Evolutionary conservation across 2,329 filamentous ascomycete species (phyloP), one percentile per base, ranked within the genome.

Genomic region (Colletotrichum sp.): DNA sequence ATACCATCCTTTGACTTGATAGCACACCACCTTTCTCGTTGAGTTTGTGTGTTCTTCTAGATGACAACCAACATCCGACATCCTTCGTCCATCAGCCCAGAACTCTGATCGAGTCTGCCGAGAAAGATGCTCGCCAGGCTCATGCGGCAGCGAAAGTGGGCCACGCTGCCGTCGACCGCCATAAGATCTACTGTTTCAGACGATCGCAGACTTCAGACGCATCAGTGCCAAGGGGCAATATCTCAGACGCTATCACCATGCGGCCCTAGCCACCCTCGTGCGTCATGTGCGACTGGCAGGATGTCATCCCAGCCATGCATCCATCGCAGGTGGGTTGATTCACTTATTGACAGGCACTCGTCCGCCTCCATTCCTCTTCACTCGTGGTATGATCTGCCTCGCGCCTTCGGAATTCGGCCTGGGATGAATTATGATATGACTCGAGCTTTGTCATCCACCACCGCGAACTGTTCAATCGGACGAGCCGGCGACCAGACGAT

Each of bases 141-240:
- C 61, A 52, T 63, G 48, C 61, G 24, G 55, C 68, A 61, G 15
- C 12, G 12, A 4, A 21, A 32, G 61, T 72, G 67, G 68, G 61
- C 61, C 61, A 71, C 21, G 16, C 52, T 24, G 15, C 52, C 32
- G 38, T 36, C 34, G 67, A 36, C 52, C 57, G 60, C 63, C 57
- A 63, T 36, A n/a, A 58, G 63, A 73, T 75, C 55, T 75, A 24
- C 55, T 34, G 73, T 75, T 75, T 75, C 73, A 75, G 69, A 72
- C 26, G 43, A 75, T 73, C 57, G 34, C 24, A 75, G 69, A 68
- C 69, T 75, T 73, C 73, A 75, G 73, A 75, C 73, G 69, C 73
- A 75, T 67, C 38, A 67, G 52, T 64, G 63, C 69, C 57, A 43
- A 66, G 67, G 26, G 52, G 60, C 28, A 18, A 60, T n/a, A 60